Evolutionary conservation across 1,139 yeast genomes (phyloP).

Genomic region (Candida albicans): DNA sequence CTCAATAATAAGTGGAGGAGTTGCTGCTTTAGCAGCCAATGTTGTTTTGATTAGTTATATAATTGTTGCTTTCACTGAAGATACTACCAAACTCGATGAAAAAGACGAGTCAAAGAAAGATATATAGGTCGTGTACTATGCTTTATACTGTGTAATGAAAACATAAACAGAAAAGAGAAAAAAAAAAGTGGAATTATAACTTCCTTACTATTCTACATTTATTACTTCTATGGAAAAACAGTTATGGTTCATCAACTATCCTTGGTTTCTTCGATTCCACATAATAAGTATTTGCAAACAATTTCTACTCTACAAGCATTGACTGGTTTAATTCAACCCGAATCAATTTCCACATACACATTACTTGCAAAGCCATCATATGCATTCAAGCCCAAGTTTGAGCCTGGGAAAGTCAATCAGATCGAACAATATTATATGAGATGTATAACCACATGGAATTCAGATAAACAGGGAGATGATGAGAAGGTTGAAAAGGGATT

Average conservation of each 20-base stretch:
- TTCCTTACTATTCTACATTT: too few species aligned
- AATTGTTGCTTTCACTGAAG: constrained; percentile 83
- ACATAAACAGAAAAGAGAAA: background rate
- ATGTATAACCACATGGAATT: constrained; percentile 43
- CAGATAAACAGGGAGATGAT: constrained; percentile 23
- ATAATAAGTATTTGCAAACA: constrained; percentile 42
- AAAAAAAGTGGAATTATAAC: too few species aligned
- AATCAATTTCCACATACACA: constrained; percentile 44
- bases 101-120: constrained; percentile 17
- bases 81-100: constrained; percentile 41
- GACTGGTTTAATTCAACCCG: constrained; percentile 43
- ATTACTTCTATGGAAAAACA: background rate
- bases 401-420: constrained; percentile 52
- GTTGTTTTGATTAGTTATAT: constrained; percentile 84
- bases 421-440: constrained; percentile 50
- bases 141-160: background rate
- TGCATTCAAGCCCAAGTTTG: constrained; percentile 47
- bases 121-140: constrained; percentile 8
- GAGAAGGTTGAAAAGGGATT: constrained; percentile 23
- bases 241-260: constrained; percentile 47
- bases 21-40: constrained; percentile 87
- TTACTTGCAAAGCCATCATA: constrained; percentile 43
- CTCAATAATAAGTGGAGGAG: constrained; percentile 80
- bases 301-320: constrained; percentile 46
- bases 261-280: constrained; percentile 44